Evolutionary conservation across 495 filamentous ascomycete genomes (phyloP).

Genomic region (Venustampulla echinocandica): DNA sequence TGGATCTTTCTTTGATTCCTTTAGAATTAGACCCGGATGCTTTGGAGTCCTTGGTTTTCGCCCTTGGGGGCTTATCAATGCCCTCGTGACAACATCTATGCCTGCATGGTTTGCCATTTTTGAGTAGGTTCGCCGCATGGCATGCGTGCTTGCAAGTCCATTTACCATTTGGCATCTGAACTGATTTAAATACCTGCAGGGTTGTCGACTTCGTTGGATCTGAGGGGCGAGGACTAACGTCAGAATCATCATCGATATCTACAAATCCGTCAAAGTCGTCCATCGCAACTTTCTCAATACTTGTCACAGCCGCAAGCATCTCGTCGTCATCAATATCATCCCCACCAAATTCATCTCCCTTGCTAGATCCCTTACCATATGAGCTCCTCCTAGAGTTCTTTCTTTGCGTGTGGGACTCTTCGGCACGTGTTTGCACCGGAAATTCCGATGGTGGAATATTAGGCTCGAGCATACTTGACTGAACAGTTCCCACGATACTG

Average conservation of each 20-base stretch:
- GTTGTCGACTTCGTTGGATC: slow-evolving; percentile 19
- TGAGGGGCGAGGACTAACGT: slow-evolving; percentile 14
- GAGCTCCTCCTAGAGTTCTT: slow-evolving; percentile 5
- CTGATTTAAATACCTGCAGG: slow-evolving; percentile 30
- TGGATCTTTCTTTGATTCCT: not conserved
- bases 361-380: slow-evolving; percentile 10
- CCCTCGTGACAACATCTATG: slow-evolving; percentile 89
- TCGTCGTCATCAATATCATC: slow-evolving; percentile 49
- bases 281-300: slow-evolving; percentile 4
- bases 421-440: slow-evolving; percentile 16
- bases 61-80: slow-evolving; percentile 65
- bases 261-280: slow-evolving; percentile 28
- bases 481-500: slow-evolving; percentile 77
- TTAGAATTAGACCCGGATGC: not conserved
- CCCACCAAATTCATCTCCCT: slow-evolving; percentile 45
- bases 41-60: slow-evolving; percentile 8
- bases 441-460: slow-evolving; percentile 52
- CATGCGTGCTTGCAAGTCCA: slow-evolving; percentile 83
- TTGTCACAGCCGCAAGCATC: slow-evolving; percentile 32
- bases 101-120: slow-evolving; percentile 35
- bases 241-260: slow-evolving; percentile 37
- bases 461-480: slow-evolving; percentile 52
- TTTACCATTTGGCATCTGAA: slow-evolving; percentile 67
- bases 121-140: slow-evolving; percentile 59
- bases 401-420: slow-evolving; percentile 5